Base-by-base conservation (phyloP, 148 eudicot genomes). In the Nepenthes mirabilis region DNA sequence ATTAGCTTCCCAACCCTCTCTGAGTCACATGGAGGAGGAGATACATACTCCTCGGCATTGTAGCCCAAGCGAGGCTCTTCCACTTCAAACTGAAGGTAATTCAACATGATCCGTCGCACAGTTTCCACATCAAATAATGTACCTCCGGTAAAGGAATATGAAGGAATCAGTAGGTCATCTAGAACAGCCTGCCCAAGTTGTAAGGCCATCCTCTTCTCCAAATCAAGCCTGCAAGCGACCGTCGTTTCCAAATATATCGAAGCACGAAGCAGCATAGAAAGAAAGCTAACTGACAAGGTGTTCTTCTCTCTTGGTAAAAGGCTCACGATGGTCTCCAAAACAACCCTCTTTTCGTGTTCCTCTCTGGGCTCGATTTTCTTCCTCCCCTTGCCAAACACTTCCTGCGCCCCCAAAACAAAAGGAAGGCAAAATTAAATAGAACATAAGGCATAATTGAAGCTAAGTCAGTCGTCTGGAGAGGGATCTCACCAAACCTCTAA, bases 141-240 rank as follows among this genome's bases (percentile, higher is more conserved):
- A 58, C 80, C 91, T 11, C 89, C 99, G 5, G 79, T 73, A 49
- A 82, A 78, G 59, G 84, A 80, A 67, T 80, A 93, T 1, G 95
- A 86, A 65, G 99, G 99, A 62, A 93, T 84, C 60, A 88, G 64
- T 6, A 93, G 77, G 70, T 93, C 99, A 59, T 93, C 99, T 11
- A 89, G 74, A 36, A 74, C 89, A 13, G 99, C 96, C 57, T 86
- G 95, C 9, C 79, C 81, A 1, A 93, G 89, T 68, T 89, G 96
- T 61, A 72, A 66, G 50, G 80, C 89, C 82, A 89, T 86, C 67
- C 99, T 69, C 75, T 77, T 93, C 74, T 93, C 99, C 73, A 93
- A 67, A 68, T 93, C 95, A 13, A 88, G 82, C 82, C 95, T 75
- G 62, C 99, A 93, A 35, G 96, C 91, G 36, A 84, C 80, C 2